phyloP scores from a whole-genome alignment of 2,329 filamentous ascomycete species.

The Plenodomus lindquistii region DNA sequence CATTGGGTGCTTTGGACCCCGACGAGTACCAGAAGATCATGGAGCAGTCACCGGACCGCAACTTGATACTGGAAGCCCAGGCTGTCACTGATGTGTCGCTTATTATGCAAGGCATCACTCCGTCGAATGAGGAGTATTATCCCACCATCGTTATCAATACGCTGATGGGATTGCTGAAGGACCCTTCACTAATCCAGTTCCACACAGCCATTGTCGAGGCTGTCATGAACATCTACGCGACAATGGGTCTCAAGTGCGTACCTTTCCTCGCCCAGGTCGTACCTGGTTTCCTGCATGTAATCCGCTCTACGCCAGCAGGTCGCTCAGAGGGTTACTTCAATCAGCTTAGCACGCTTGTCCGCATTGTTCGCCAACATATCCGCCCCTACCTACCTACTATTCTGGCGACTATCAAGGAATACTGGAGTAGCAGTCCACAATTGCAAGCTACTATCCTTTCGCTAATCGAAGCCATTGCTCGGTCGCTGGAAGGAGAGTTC shows the following conservation, averaged over 20 bases:
- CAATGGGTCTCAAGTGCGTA: slow-evolving; percentile 92
- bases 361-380: slow-evolving; percentile 95
- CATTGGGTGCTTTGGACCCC: slow-evolving; percentile 90
- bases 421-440: slow-evolving; percentile 80
- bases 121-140: slow-evolving; percentile 97
- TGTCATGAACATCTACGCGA: slow-evolving; percentile 98
- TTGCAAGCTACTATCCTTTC: slow-evolving; percentile 90
- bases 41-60: slow-evolving; percentile 82
- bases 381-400: slow-evolving; percentile 87
- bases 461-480: slow-evolving; percentile 89
- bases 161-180: slow-evolving; percentile 86
- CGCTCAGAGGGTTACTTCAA: slow-evolving; percentile 96
- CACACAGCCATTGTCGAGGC: slow-evolving; percentile 95
- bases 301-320: slow-evolving; percentile 75
- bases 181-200: slow-evolving; percentile 85
- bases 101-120: slow-evolving; percentile 96
- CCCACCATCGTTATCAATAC: slow-evolving; percentile 98
- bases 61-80: slow-evolving; percentile 68
- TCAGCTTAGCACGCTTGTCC: slow-evolving; percentile 88
- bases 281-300: slow-evolving; percentile 88
- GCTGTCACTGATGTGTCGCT: slow-evolving; percentile 88
- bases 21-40: slow-evolving; percentile 96
- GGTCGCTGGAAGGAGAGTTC: slow-evolving; percentile 95
- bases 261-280: slow-evolving; percentile 93
- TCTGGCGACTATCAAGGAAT: slow-evolving; percentile 82